phyloP scores from a whole-genome alignment of 495 filamentous ascomycete species.

The Penicillium cataractarum region DNA sequence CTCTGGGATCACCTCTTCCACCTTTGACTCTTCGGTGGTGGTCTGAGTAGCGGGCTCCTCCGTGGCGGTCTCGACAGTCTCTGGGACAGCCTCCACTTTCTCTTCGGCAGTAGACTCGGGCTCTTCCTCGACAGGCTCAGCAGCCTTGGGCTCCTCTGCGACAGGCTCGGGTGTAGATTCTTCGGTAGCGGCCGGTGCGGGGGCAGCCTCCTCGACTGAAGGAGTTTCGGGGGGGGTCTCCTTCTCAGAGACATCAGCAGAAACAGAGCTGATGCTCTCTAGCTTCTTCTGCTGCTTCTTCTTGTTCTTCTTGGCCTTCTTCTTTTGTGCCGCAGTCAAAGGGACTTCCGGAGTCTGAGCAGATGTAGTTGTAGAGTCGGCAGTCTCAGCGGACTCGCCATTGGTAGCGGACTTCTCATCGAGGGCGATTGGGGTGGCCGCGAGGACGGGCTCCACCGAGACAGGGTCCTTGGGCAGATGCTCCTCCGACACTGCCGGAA shows the following conservation, averaged over 20 bases:
- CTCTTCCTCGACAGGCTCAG: constrained; percentile 9
- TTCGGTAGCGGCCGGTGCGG: not conserved
- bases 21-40: not conserved
- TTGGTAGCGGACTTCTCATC: constrained; percentile 19
- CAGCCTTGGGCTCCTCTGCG: not conserved
- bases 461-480: constrained; percentile 27
- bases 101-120: constrained; percentile 6
- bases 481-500: constrained; percentile 23
- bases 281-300: constrained; percentile 24
- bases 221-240: not conserved
- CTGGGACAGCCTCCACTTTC: constrained; percentile 3
- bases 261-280: constrained; percentile 6
- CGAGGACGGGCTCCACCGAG: constrained; percentile 15
- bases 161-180: not conserved
- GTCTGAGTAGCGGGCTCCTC: constrained; percentile 19
- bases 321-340: constrained; percentile 18
- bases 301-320: constrained; percentile 28
- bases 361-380: not conserved
- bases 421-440: constrained; percentile 15
- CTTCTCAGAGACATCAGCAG: constrained; percentile 3
- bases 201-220: not conserved
- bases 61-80: not conserved
- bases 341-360: not conserved
- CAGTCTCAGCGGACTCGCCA: constrained; percentile 4
- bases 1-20: constrained; percentile 10